Base-by-base conservation (phyloP, 208 protist genomes). In the Crithidia bombi region DNA sequence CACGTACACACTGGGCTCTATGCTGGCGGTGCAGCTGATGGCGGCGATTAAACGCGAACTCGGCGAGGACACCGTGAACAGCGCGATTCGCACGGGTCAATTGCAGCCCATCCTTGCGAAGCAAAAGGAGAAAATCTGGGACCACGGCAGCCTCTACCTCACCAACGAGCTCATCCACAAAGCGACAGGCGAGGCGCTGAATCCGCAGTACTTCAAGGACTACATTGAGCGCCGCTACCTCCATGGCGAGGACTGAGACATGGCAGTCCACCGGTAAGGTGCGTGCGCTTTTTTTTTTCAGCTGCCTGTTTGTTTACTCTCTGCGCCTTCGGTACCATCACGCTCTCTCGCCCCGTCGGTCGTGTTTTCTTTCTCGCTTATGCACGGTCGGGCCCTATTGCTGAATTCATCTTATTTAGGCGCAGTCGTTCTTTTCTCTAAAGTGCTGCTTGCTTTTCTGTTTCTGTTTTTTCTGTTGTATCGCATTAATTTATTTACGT, bases 1-100 rank as follows among this genome's bases (percentile, higher is more conserved):
- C 0, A 91, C 87, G 0, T 95, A 97, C 72, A 68, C 82, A 12
- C 71, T 96, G 10, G 93, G 89, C 26, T 80, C 89, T 15, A 91
- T 92, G 75, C 65, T 83, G 23, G 79, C 90, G 12, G 90, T 81
- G 36, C 89, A 92, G 77, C 62, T 95, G 35, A 85, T 89, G 73
- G 63, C 64, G 43, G 69, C 61, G 14, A 79, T 91, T 36, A 64
- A 73, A 47, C 71, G 73, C 50, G 85, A 92, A 58, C 54, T 88
- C 12, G 78, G 79, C 21, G 69, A 67, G 47, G 67, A 69, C 30
- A 43, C 54, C 0, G 83, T 85, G 43, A 72, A 80, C 3, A 64
- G 81, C 39, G 71, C 65, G 14, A 75, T 94, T 33, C 55, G 70
- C 32, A 73, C 65, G 5, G 87, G 77, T 30, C 74, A 89, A 21